A percentile compares a stretch with the other conserved stretches of the same genome.
These are phyloP conservation scores for Hortaea werneckii DNA, from an alignment of 2,329 filamentous ascomycete genomes.

Conservation along the genomic window DNA sequence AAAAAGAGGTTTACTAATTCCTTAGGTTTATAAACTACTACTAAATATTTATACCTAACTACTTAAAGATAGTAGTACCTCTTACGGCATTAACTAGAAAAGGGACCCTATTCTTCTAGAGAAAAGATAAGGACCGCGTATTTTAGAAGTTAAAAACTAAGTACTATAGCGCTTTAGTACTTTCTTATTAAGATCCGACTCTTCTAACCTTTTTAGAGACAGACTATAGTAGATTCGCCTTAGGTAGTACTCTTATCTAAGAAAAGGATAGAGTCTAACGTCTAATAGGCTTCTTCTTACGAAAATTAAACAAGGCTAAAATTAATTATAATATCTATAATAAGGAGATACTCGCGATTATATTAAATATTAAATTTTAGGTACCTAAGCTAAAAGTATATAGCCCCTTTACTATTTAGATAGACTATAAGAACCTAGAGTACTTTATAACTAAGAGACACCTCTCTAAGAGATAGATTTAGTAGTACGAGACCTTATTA, in stretches of 20 bases:
- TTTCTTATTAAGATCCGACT: constrained; percentile 9
- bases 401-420: too few species aligned
- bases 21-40: constrained; percentile 16
- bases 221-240: too few species aligned
- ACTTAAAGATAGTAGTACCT: too few species aligned
- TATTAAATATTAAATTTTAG: too few species aligned
- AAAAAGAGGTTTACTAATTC: constrained; percentile 15
- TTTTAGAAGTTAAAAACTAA: constrained; percentile 10
- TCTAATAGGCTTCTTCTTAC: constrained; percentile 14
- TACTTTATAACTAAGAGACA: too few species aligned
- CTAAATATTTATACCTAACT: too few species aligned
- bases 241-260: constrained; percentile 2
- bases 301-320: constrained; percentile 7
- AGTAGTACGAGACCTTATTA: constrained; percentile 5
- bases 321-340: constrained; percentile 23
- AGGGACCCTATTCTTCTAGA: constrained; percentile 5
- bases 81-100: constrained; percentile 11
- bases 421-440: too few species aligned
- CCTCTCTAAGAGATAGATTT: too few species aligned
- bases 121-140: not conserved
- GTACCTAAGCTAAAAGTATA: too few species aligned
- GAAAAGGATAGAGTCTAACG: constrained; percentile 1
- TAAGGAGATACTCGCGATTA: constrained; percentile 23
- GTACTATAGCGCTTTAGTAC: constrained; percentile 9
- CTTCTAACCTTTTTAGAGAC: too few species aligned